These are phyloP conservation scores for Nematodospora anomalae DNA, from an alignment of 1,139 yeast species.

Conservation along the genomic window DNA sequence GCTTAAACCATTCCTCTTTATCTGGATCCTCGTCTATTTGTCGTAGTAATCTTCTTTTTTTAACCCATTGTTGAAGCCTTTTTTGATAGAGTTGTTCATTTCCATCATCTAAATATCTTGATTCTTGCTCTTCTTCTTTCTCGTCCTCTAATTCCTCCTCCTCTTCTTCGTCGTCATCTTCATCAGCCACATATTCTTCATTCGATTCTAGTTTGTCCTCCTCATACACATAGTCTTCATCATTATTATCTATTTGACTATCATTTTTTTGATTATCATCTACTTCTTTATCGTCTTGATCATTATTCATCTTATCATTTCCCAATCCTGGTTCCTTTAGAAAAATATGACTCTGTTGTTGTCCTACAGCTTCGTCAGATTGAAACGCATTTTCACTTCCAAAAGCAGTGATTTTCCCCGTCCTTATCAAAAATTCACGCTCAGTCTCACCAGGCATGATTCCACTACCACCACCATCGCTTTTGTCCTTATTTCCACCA, in stretches of 20 bases:
- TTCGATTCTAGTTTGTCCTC: conserved; percentile 20
- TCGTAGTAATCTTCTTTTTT: conserved; percentile 41
- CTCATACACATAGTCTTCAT: conserved; percentile 17
- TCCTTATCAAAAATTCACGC: conserved; percentile 76
- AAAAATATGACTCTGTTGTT: conserved; percentile 30
- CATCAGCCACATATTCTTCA: conserved; percentile 31
- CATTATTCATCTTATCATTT: neutral
- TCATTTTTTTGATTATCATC: conserved; percentile 9
- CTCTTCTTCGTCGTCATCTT: conserved; percentile 7
- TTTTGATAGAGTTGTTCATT: conserved; percentile 61
- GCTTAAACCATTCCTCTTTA: conserved; percentile 65
- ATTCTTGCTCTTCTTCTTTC: conserved; percentile 13
- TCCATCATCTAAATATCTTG: conserved; percentile 69
- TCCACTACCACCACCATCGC: conserved; percentile 30
- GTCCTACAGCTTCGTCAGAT: conserved; percentile 19
- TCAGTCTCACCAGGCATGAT: conserved; percentile 69
- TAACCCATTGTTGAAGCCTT: conserved; percentile 61
- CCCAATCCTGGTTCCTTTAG: conserved; percentile 42
- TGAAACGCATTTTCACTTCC: conserved; percentile 65
- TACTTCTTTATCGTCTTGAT: conserved; percentile 9
- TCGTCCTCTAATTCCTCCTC: conserved; percentile 17
- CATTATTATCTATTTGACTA: conserved; percentile 7
- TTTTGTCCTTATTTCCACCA: conserved; percentile 14
- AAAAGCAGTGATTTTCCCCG: conserved; percentile 94
- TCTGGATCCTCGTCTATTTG: conserved; percentile 18